Percentiles rank a stretch among this genome's conserved stretches.
phyloP scores from a whole-genome alignment of 2,329 filamentous ascomycete species.

The Incumbomyces delicatus region DNA sequence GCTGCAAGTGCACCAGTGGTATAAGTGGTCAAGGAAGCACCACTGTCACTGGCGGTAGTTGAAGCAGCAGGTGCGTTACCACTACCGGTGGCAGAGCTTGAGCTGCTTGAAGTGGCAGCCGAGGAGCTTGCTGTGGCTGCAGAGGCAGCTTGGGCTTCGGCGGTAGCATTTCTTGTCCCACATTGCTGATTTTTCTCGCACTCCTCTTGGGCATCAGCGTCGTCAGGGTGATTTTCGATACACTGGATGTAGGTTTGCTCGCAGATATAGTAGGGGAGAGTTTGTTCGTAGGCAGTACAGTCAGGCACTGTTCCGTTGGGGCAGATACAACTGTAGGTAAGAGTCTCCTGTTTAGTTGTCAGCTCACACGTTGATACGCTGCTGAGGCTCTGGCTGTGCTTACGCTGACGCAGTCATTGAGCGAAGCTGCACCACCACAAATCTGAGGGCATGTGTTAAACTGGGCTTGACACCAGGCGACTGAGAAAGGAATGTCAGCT shows the following conservation, averaged over 20 bases:
- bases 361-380: constrained; percentile 11
- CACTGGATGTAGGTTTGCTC: constrained; percentile 42
- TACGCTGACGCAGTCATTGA: constrained; percentile 51
- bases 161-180: constrained; percentile 40
- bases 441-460: constrained; percentile 50
- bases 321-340: constrained; percentile 51
- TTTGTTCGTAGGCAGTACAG: constrained; percentile 46
- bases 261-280: constrained; percentile 53
- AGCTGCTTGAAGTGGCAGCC: constrained; percentile 27
- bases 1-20: constrained; percentile 44
- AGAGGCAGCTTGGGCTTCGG: constrained; percentile 23
- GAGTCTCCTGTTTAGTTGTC: constrained; percentile 30
- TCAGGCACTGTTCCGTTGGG: constrained; percentile 45
- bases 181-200: constrained; percentile 44
- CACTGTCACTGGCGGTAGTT: constrained; percentile 27
- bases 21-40: constrained; percentile 40
- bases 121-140: constrained; percentile 22
- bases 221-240: constrained; percentile 35
- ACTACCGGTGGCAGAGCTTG: constrained; percentile 22
- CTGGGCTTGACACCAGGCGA: constrained; percentile 50
- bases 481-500: constrained; percentile 22
- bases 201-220: constrained; percentile 35
- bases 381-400: constrained; percentile 22
- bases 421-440: constrained; percentile 42
- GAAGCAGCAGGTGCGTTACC: constrained; percentile 24